These are phyloP conservation scores for Coemansia sp. DNA, from an alignment of 192 early-diverging fungal species.

Conservation along the genomic window DNA sequence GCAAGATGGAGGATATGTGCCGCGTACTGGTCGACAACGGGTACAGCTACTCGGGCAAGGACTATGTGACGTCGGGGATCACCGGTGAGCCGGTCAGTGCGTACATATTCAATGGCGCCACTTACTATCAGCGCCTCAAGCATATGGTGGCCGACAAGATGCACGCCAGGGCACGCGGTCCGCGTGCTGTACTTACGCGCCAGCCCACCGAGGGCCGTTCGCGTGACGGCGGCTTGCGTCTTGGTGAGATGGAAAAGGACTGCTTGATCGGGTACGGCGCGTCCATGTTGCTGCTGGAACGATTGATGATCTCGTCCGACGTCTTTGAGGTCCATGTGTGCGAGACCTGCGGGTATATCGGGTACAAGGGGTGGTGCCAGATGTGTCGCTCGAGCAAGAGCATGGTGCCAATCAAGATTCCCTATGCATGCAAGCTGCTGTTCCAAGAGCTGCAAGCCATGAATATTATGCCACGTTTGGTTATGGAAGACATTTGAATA, in stretches of 20 bases:
- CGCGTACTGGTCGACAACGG: slow-evolving; percentile 67
- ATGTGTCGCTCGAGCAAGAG: slow-evolving; percentile 92
- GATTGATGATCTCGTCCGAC: slow-evolving; percentile 95
- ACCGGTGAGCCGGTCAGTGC: slow-evolving; percentile 96
- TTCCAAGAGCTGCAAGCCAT: slow-evolving; percentile 99
- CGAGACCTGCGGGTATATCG: slow-evolving; percentile 94
- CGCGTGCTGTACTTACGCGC: slow-evolving; percentile 93
- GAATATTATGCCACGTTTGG: slow-evolving; percentile 94
- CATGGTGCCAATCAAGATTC: slow-evolving; percentile 94
- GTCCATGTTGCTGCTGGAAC: slow-evolving; percentile 96
- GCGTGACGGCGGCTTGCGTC: slow-evolving; percentile 96
- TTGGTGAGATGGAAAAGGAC: slow-evolving; percentile 99
- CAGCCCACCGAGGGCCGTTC: slow-evolving; percentile 98
- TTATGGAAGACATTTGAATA: slow-evolving; percentile 41
- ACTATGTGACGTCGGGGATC: slow-evolving; percentile 97
- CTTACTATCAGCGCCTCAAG: slow-evolving; percentile 99
- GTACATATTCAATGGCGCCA: slow-evolving; percentile 94
- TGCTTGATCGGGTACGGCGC: slow-evolving; percentile 93
- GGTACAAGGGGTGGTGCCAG: slow-evolving; percentile 72
- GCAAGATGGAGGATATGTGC: slow-evolving; percentile 94
- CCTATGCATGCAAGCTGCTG: slow-evolving; percentile 95
- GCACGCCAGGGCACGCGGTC: slow-evolving; percentile 92
- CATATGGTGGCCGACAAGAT: slow-evolving; percentile 99
- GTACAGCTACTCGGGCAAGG: slow-evolving; percentile 88
- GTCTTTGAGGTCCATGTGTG: slow-evolving; percentile 98